Percentiles rank a stretch among this genome's conserved stretches.
These are phyloP conservation scores for Haberlea rhodopensis DNA, from an alignment of 257 asterid species.

Conservation along the genomic window DNA sequence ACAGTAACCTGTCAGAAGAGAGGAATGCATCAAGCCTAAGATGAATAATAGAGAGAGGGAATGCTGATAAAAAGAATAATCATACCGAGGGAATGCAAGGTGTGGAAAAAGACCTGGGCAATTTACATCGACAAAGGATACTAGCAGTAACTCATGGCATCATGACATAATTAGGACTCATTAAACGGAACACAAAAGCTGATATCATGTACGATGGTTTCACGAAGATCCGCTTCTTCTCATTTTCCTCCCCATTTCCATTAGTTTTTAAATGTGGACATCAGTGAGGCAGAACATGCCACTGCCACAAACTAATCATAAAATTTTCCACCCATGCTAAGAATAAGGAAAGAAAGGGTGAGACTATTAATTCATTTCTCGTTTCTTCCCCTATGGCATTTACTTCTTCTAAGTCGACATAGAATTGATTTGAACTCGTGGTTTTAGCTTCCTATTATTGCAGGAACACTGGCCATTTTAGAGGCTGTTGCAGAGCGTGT, in stretches of 20 bases:
- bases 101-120: conserved; percentile 4
- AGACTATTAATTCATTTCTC: neutral
- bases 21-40: conserved; percentile 24
- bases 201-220: neutral
- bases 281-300: neutral
- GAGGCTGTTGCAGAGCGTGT: neutral
- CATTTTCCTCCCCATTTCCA: conserved; percentile 7
- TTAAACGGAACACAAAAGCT: conserved; percentile 6
- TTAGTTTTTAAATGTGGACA: too few species aligned
- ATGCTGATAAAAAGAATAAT: neutral
- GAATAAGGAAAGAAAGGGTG: neutral
- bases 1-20: conserved; percentile 69
- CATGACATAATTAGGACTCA: neutral
- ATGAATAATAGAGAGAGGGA: neutral
- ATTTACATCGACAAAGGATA: conserved; percentile 11
- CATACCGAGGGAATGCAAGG: neutral
- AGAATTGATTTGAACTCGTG: neutral
- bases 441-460: neutral
- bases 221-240: neutral
- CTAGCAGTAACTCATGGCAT: conserved; percentile 13
- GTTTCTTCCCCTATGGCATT: neutral
- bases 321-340: neutral
- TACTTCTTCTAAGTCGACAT: neutral
- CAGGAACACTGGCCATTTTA: neutral
- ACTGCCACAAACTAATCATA: too few species aligned